Evolutionary conservation across 2,329 filamentous ascomycete genomes (phyloP).

Genomic region (Phyllosticta paracitricarpa): DNA sequence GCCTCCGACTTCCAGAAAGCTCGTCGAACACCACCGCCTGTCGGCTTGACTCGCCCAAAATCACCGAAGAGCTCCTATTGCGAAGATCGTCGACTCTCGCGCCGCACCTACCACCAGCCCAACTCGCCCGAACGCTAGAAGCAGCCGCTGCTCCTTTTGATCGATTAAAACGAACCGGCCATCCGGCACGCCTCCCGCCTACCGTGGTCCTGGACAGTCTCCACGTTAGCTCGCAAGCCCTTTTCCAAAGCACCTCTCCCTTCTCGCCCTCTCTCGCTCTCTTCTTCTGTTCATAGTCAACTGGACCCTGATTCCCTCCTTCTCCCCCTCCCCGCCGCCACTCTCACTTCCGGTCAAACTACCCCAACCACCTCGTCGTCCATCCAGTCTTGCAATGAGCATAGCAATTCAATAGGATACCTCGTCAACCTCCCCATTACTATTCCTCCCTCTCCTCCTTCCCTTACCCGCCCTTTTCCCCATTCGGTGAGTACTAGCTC

Average conservation of each 20-base stretch:
- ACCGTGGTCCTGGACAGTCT: conserved; percentile 32
- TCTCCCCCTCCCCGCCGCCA: neutral
- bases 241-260: conserved; percentile 24
- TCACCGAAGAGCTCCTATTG: conserved; percentile 11
- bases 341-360: conserved; percentile 9
- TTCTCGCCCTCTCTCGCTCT: conserved; percentile 26
- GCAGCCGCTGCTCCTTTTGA: conserved; percentile 28
- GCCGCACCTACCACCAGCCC: neutral
- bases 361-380: conserved; percentile 11
- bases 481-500: neutral
- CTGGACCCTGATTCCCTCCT: conserved; percentile 22
- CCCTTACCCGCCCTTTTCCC: neutral
- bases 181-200: conserved; percentile 31
- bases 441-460: neutral
- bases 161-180: conserved; percentile 29
- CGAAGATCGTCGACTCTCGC: conserved; percentile 9
- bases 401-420: conserved; percentile 5
- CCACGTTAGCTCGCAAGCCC: conserved; percentile 23
- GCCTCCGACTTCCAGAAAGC: conserved; percentile 10
- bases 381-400: conserved; percentile 17
- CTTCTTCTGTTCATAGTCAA: conserved; percentile 16
- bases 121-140: conserved; percentile 7
- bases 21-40: conserved; percentile 7
- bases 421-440: neutral
- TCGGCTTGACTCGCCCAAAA: conserved; percentile 10